phyloP scores from a whole-genome alignment of 1,139 yeast species.

The Blastobotrys raffinosifermentans region DNA sequence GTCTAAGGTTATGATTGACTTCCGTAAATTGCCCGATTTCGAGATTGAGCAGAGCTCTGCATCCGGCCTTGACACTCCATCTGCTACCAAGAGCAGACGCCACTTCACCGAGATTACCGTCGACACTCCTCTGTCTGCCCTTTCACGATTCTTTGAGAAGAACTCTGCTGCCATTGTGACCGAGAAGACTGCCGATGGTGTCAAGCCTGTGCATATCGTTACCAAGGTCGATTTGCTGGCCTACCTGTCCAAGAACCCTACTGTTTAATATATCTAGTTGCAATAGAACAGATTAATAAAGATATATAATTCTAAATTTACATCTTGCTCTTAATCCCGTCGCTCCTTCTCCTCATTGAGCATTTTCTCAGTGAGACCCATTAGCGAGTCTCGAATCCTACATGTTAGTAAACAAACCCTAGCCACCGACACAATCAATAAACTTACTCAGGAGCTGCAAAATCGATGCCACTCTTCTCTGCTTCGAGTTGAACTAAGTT shows the following conservation, averaged over 20 bases:
- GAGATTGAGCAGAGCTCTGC: conserved; percentile 41
- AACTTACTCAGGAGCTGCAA: background rate
- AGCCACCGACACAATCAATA: background rate
- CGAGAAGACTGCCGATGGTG: conserved; percentile 38
- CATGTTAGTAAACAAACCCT: background rate
- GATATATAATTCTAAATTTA: background rate
- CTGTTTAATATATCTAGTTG: too few species aligned
- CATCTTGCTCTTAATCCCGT: background rate
- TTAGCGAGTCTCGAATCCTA: background rate
- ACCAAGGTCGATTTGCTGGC: conserved; percentile 82
- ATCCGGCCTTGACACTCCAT: conserved; percentile 39
- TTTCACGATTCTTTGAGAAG: conserved; percentile 78
- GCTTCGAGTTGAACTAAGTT: background rate
- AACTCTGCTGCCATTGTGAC: conserved; percentile 84
- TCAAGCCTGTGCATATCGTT: conserved; percentile 76
- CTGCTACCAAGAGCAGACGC: conserved; percentile 47
- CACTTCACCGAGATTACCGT: conserved; percentile 64
- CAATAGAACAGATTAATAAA: too few species aligned
- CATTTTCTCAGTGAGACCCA: background rate
- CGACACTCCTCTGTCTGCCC: conserved; percentile 59
- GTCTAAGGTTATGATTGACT: conserved; percentile 61
- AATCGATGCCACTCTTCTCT: background rate
- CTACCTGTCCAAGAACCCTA: conserved; percentile 42
- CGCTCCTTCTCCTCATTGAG: background rate
- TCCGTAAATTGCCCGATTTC: conserved; percentile 53